These are phyloP conservation scores for Diaporthe humulicola DNA, from an alignment of 2,329 filamentous ascomycete species.

Conservation along the genomic window DNA sequence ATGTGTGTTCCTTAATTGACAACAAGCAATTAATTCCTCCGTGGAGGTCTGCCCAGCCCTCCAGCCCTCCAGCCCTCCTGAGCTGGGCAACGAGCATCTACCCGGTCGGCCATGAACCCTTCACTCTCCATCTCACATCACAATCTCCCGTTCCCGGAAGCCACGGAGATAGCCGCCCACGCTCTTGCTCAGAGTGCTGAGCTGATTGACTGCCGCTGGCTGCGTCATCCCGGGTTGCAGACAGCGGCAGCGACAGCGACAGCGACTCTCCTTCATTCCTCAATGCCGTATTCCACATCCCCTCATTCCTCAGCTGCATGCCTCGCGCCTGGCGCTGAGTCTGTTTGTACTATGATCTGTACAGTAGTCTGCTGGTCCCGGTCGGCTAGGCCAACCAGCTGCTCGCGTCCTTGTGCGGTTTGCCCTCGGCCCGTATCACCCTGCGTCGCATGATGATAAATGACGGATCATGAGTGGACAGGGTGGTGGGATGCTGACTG, in stretches of 20 bases:
- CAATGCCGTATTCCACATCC: not conserved
- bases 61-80: no score
- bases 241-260: no score
- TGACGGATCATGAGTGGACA: conserved; percentile 18
- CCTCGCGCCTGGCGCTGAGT: conserved; percentile 10
- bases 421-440: conserved; percentile 12
- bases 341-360: not conserved
- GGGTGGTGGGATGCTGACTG: not conserved
- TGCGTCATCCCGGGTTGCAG: conserved; percentile 4
- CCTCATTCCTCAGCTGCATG: conserved; percentile 23
- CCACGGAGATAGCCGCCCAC: conserved; percentile 22
- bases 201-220: not conserved
- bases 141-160: conserved; percentile 27
- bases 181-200: not conserved
- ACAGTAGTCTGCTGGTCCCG: not conserved
- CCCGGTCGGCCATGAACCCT: conserved; percentile 24
- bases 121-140: conserved; percentile 31
- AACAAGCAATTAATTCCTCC: not conserved
- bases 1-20: conserved; percentile 11
- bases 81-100: conserved; percentile 29
- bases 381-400: conserved; percentile 8
- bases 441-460: conserved; percentile 25
- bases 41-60: no score
- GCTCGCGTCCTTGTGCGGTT: not conserved
- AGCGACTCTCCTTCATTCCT: not conserved